Evolutionary conservation across 169 alveolate genomes (phyloP), one percentile per base, ranked within the genome.

Genomic region (Toxoplasma gondii): DNA sequence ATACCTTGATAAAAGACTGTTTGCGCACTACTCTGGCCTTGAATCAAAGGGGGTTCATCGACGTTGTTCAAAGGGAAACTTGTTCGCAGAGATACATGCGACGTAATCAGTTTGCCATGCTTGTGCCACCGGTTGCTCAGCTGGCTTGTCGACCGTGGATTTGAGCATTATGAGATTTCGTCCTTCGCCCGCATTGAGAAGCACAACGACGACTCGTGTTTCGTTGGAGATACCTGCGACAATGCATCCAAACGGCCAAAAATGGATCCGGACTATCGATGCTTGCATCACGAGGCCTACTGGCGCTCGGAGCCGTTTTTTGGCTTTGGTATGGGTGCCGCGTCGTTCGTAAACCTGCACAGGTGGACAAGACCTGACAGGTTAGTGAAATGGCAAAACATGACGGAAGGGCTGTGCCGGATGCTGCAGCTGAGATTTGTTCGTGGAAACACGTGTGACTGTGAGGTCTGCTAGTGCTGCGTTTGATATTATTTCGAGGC

Each of bases 281-380:
- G 78, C 78, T 64, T 64, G 78, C 78, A 64, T 64, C 29, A 64
- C n/a, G 78, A 64, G 78, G 78, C 78, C 78, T 64, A 64, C n/a
- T 64, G 78, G 78, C 78, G 78, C 29, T 29, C 34, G 78, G 78
- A 64, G 34, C 78, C 78, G 16, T 64, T 64, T 29, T 64, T 64
- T 31, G 78, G 78, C 78, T 64, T 64, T 29, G 78, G 78, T 29
- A 64, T 64, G 78, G 78, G 78, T 29, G 78, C 78, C 78, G 16
- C 78, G 29, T 64, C 78, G 34, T 29, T 64, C 78, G 78, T 64
- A 64, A 64, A 64, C 78, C 78, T 64, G 36, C 78, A 64, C 78
- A 64, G 78, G 78, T 64, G 78, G 78, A 64, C 78, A 31, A 64
- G 78, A 24, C 78, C 78, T 4, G 1, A 64, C 78, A 64, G 78